Percentiles rank a stretch among this genome's conserved stretches.
Conservation (phyloP, 495 filamentous ascomycete genomes). For the Aspergillus indologenus region DNA sequence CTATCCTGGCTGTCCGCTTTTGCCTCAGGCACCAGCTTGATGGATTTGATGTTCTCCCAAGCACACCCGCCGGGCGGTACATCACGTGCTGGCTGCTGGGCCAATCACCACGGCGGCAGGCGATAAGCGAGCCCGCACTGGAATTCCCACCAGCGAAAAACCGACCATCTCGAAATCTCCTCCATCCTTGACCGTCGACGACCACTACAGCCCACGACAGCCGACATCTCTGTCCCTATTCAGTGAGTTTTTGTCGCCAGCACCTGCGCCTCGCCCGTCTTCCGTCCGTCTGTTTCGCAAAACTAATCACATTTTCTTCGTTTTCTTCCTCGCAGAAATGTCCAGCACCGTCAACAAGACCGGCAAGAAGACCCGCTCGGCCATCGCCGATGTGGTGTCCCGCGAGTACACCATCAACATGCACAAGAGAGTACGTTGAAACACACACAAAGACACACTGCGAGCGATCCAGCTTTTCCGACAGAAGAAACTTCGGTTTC, state of each 20-base stretch:
- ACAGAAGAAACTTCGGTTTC: too few relatives aligned
- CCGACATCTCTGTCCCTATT: slow-evolving; percentile 36
- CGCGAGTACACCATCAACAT: slow-evolving; percentile 99
- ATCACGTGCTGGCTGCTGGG: slow-evolving; percentile 7
- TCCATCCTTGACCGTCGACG: slow-evolving; percentile 28
- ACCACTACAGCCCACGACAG: slow-evolving; percentile 45
- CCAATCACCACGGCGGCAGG: slow-evolving; percentile 25
- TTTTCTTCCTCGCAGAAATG: slow-evolving; percentile 58
- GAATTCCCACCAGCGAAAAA: slow-evolving; percentile 36
- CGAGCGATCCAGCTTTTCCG: background rate
- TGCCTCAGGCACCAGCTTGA: too few relatives aligned
- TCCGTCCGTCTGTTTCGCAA: background rate
- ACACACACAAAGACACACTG: slow-evolving; percentile 3
- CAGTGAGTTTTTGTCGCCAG: slow-evolving; percentile 32
- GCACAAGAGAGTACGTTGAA: slow-evolving; percentile 93
- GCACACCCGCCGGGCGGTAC: background rate
- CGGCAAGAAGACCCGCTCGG: slow-evolving; percentile 79
- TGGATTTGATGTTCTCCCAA: too few relatives aligned
- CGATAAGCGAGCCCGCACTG: slow-evolving; percentile 48
- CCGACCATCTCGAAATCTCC: slow-evolving; percentile 29
- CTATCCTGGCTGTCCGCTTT: background rate
- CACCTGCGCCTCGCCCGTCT: background rate
- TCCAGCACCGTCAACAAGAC: slow-evolving; percentile 52
- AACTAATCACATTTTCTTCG: slow-evolving; percentile 22
- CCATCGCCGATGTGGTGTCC: slow-evolving; percentile 95